Percentiles rank a stretch among this genome's conserved stretches.
phyloP scores from a whole-genome alignment of 306 rosid genomes.

The Lotus japonicus region DNA sequence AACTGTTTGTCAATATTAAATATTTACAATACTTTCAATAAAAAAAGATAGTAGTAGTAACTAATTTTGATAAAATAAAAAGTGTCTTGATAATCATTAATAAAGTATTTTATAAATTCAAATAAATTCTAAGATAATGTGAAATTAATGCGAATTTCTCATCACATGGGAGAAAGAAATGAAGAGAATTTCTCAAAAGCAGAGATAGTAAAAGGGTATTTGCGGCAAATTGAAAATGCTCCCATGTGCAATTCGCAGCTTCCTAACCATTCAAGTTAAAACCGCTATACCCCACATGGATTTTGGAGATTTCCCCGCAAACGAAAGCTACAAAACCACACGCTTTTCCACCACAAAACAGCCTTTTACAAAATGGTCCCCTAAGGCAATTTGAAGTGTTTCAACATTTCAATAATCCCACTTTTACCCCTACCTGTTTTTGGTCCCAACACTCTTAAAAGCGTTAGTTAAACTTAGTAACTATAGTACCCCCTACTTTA shows the following conservation, averaged over 20 bases:
- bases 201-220: constrained; percentile 24
- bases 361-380: constrained; percentile 2
- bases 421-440: constrained; percentile 26
- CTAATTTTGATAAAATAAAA: too few relatives aligned
- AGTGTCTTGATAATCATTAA: too few relatives aligned
- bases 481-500: neutral
- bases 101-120: too few relatives aligned
- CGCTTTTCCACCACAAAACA: constrained; percentile 42
- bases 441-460: constrained; percentile 37
- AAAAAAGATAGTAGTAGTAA: too few relatives aligned
- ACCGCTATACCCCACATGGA: constrained; percentile 46
- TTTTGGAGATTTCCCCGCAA: constrained; percentile 27
- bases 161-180: too few relatives aligned
- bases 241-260: constrained; percentile 53
- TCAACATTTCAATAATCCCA: neutral
- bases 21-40: too few relatives aligned
- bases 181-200: neutral
- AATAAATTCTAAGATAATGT: neutral
- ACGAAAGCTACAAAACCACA: constrained; percentile 64
- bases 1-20: too few relatives aligned
- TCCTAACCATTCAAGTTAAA: constrained; percentile 27
- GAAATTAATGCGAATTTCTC: neutral
- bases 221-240: constrained; percentile 45
- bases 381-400: neutral
- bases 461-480: constrained; percentile 27